Percentiles rank a stretch among this genome's conserved stretches.
Conservation (phyloP, 176 grass and related monocot genomes). For the Tuctoria greenei region DNA sequence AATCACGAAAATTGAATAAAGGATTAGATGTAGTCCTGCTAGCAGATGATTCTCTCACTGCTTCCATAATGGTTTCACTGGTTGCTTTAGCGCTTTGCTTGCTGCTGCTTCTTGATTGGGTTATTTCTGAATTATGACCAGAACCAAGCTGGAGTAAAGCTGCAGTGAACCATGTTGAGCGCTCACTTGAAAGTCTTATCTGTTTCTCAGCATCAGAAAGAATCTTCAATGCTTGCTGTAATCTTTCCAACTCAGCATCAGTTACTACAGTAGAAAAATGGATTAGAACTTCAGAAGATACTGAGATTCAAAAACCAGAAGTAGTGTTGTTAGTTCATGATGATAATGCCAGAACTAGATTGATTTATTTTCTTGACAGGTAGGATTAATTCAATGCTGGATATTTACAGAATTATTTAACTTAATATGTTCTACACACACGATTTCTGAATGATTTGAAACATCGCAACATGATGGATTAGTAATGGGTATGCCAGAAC, state of each 20-base stretch:
- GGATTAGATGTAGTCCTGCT: constrained; percentile 51
- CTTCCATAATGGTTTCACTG: constrained; percentile 50
- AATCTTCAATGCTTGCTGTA: constrained; percentile 92
- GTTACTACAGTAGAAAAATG: constrained; percentile 58
- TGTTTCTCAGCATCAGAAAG: constrained; percentile 98
- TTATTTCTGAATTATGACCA: constrained; percentile 68
- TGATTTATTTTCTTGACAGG: neutral
- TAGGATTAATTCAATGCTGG: neutral
- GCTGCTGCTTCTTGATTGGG: constrained; percentile 59
- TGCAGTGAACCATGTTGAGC: constrained; percentile 96
- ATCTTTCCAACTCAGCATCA: constrained; percentile 88
- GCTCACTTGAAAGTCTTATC: constrained; percentile 87
- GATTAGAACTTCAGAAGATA: constrained; percentile 20
- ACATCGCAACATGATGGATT: neutral
- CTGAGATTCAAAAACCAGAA: neutral
- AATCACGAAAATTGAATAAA: constrained; percentile 43
- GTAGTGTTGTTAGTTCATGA: neutral
- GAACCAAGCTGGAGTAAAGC: constrained; percentile 92
- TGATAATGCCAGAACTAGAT: neutral
- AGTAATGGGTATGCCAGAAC: neutral
- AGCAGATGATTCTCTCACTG: constrained; percentile 49
- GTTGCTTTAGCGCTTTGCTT: constrained; percentile 59
- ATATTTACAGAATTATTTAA: neutral
- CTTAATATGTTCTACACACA: neutral
- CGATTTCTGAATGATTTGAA: neutral